A percentile compares a stretch with the other conserved stretches of the same genome.
Evolutionary conservation across 805 yeast genomes (phyloP).

Genomic region (Maudiozyma bulderi): DNA sequence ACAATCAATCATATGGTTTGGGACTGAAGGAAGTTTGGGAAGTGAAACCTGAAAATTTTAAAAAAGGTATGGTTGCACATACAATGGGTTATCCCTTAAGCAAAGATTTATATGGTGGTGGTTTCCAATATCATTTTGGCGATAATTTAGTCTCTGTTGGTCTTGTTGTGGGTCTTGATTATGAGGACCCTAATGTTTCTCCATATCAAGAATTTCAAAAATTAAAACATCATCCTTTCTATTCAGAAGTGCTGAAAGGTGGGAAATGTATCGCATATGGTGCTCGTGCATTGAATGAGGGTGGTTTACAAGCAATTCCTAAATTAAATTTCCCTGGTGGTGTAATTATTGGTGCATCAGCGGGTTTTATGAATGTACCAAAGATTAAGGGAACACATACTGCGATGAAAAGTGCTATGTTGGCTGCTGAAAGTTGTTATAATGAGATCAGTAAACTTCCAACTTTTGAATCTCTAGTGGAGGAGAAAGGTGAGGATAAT

Average conservation of each 20-base stretch:
- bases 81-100: slow-evolving; percentile 82
- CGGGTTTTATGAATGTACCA: slow-evolving; percentile 96
- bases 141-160: slow-evolving; percentile 89
- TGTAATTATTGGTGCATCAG: slow-evolving; percentile 85
- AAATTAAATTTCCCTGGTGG: slow-evolving; percentile 93
- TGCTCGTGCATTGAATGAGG: slow-evolving; percentile 95
- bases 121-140: slow-evolving; percentile 94
- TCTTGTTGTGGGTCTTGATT: slow-evolving; percentile 89
- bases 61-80: slow-evolving; percentile 74
- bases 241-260: slow-evolving; percentile 61
- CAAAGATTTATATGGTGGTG: slow-evolving; percentile 82
- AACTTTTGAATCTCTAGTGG: slow-evolving; percentile 34
- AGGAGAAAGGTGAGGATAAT: slow-evolving; percentile 29
- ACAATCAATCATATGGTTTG: slow-evolving; percentile 84
- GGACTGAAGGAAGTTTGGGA: slow-evolving; percentile 98
- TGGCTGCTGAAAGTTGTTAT: slow-evolving; percentile 84
- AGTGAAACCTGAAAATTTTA: slow-evolving; percentile 71
- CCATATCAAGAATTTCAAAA: slow-evolving; percentile 95
- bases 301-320: slow-evolving; percentile 92
- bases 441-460: slow-evolving; percentile 39
- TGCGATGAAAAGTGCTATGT: slow-evolving; percentile 90
- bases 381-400: slow-evolving; percentile 97
- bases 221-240: slow-evolving; percentile 87
- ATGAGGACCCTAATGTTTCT: slow-evolving; percentile 86
- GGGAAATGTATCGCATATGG: slow-evolving; percentile 92